These are phyloP conservation scores for Aspergillus pseudoglaucus DNA, from an alignment of 2,329 filamentous ascomycete genomes.

Conservation along the genomic window DNA sequence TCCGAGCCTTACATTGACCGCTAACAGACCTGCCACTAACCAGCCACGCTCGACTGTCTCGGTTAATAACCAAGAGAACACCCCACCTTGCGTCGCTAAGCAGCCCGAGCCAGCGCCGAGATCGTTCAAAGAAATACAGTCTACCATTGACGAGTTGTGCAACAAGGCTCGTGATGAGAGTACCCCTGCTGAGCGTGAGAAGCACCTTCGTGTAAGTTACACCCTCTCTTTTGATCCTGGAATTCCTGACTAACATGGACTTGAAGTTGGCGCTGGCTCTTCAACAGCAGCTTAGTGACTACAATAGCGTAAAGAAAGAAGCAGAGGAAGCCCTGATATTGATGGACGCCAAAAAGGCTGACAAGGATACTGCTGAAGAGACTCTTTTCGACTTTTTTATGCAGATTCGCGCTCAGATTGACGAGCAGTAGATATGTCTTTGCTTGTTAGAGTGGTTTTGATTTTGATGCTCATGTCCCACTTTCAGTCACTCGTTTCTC, in stretches of 20 bases:
- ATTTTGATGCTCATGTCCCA: neutral
- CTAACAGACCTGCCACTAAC: neutral
- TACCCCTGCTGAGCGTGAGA: conserved; percentile 7
- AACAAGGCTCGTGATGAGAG: conserved; percentile 6
- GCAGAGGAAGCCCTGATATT: conserved; percentile 7
- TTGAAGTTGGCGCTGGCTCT: conserved; percentile 10
- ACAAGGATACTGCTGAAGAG: conserved; percentile 5
- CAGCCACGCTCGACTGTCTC: neutral
- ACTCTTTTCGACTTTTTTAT: conserved; percentile 4
- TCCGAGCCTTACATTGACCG: neutral
- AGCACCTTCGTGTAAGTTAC: conserved; percentile 12
- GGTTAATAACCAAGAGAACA: neutral
- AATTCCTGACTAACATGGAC: neutral
- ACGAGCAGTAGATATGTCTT: conserved; percentile 5
- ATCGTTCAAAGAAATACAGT: neutral
- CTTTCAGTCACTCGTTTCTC: neutral
- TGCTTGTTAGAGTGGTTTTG: neutral
- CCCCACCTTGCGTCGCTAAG: neutral
- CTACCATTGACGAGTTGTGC: conserved; percentile 9
- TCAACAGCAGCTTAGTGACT: conserved; percentile 13
- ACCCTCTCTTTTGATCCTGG: neutral
- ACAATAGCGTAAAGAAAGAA: conserved; percentile 5
- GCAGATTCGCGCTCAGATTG: conserved; percentile 7
- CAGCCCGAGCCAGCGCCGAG: neutral
- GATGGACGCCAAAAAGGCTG: conserved; percentile 5